Base-by-base conservation (phyloP, 2,329 filamentous ascomycete species). In the Dendryphion nanum region DNA sequence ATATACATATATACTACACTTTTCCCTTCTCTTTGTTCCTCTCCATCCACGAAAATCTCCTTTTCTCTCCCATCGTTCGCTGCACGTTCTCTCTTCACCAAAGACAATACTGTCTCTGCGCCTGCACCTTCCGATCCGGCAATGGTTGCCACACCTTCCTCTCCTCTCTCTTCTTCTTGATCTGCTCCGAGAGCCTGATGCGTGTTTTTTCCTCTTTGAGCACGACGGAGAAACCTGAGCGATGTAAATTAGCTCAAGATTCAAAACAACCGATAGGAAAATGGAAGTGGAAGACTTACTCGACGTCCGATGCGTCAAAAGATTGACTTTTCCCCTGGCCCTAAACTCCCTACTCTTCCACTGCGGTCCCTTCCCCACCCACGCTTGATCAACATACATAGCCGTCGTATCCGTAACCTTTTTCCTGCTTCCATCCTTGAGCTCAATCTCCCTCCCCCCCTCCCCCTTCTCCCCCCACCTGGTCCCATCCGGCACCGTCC, bases 121-220 rank as follows among this genome's bases (percentile, higher is more conserved):
- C 83, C 45, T 84, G 83, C 38, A 98, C 76, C 5, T 85, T 86
- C 45, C 90, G 81, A 66, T 96, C 88, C 6, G 91, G 91, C 37
- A 97, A 72, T 55, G 90, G 88, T 10, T 86, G 79, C 91, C 91
- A 96, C 13, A 91, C 81, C 47, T 87, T 86, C 44, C 82, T 78
- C 58, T 82, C 82, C 38, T 78, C 75, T 64, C 85, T 77, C 73
- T 88, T 91, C 51, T 82, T 82, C 61, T 88, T 77, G 41, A 83
- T 81, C 59, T 96, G 89, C 40, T 87, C 75, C 58, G 85, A 80
- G 61, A 89, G 78, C 44, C 93, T 80, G 57, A 96, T 82, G 38
- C 89, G 77, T 5, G 93, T 95, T 66, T 85, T 86, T 66, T 97
- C 90, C 64, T 98, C 93, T 72, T 97, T 98, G 61, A 98, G 72